Evolutionary conservation across 2,329 filamentous ascomycete genomes (phyloP).

Genomic region (Hypoxylon sp.): DNA sequence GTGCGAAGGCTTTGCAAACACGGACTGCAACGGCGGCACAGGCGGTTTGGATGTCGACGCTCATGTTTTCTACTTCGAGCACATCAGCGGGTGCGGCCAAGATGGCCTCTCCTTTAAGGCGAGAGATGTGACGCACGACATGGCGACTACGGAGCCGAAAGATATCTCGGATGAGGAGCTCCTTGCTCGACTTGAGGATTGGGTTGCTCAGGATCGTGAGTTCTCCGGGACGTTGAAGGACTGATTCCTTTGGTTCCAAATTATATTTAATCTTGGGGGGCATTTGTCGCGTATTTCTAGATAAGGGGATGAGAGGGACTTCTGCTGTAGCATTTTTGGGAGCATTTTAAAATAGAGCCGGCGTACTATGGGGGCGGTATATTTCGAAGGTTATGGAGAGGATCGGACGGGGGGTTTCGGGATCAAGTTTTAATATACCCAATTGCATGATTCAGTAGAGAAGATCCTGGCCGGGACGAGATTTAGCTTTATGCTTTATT

Average conservation of each 20-base stretch:
- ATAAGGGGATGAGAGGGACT: conserved; percentile 2
- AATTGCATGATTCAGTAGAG: not conserved
- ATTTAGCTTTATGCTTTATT: not conserved
- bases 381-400: not conserved
- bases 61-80: conserved; percentile 66
- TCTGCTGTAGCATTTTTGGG: not conserved
- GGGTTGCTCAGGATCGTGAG: conserved; percentile 48
- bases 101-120: conserved; percentile 47
- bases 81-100: conserved; percentile 59
- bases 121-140: conserved; percentile 24
- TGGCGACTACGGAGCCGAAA: conserved; percentile 44
- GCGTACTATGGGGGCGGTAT: conserved; percentile 1
- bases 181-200: conserved; percentile 46
- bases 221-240: conserved; percentile 24
- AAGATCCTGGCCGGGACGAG: not conserved
- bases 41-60: conserved; percentile 61
- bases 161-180: conserved; percentile 50
- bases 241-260: conserved; percentile 1
- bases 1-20: conserved; percentile 65
- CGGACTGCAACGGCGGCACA: conserved; percentile 67
- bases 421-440: conserved; percentile 1
- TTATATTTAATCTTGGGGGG: not conserved
- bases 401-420: not conserved
- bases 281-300: not conserved
- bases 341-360: conserved; percentile 1